Evolutionary conservation across 805 yeast species (phyloP).

Genomic region (Torulaspora franciscae): DNA sequence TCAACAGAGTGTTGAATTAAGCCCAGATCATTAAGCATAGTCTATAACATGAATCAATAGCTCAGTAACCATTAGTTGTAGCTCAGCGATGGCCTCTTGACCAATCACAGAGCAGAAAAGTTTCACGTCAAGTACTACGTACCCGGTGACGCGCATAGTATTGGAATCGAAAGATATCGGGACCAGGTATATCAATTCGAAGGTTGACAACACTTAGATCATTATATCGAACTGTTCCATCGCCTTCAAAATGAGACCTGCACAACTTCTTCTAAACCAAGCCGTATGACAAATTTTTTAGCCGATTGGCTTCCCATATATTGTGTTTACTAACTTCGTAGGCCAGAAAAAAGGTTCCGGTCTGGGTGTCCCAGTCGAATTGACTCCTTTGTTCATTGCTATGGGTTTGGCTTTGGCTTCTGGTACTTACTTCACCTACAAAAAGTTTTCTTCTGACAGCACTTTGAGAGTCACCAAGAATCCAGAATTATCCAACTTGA

Average conservation of each 20-base stretch:
- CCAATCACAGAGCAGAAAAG: slow-evolving; percentile 5
- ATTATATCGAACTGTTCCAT: background rate
- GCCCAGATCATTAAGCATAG: no score
- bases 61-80: background rate
- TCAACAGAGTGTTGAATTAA: no score
- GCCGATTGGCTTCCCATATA: background rate
- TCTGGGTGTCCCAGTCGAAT: slow-evolving; percentile 46
- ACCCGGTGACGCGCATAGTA: background rate
- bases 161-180: background rate
- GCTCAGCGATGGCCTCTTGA: background rate
- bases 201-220: background rate
- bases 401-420: slow-evolving; percentile 50
- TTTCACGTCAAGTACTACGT: background rate
- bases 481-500: slow-evolving; percentile 39
- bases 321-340: slow-evolving; percentile 13
- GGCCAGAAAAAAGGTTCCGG: slow-evolving; percentile 38
- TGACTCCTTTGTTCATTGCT: slow-evolving; percentile 54
- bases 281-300: slow-evolving; percentile 37
- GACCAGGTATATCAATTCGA: background rate
- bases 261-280: slow-evolving; percentile 44
- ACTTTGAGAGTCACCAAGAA: slow-evolving; percentile 45
- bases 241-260: slow-evolving; percentile 43
- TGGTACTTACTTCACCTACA: slow-evolving; percentile 49
- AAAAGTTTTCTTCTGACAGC: slow-evolving; percentile 46
- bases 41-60: background rate